Base-by-base conservation (phyloP, 257 asterid genomes). In the Nemophila menziesii region DNA sequence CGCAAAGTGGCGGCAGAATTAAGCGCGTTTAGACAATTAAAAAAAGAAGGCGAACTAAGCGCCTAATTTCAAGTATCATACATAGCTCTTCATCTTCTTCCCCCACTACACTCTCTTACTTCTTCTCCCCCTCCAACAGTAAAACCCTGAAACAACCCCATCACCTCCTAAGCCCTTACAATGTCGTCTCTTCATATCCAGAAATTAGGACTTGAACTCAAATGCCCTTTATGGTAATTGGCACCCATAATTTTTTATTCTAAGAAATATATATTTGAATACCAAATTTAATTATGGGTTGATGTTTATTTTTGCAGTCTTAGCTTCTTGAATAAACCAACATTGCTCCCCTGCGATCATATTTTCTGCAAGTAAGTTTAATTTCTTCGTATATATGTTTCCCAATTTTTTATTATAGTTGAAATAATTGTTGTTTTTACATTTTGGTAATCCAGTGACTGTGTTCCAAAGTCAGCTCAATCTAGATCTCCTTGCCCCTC, bases 281-380 rank as follows among this genome's bases (percentile, higher is more conserved):
- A 15, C 12, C 5, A 2, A 7, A 41, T 22, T 17, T 18, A n/a
- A 10, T 5, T 41, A 20, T 10, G 16, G 29, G 20, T 36, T 6
- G 4, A 18, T 8, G 11, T 21, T 52, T 38, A 20, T 13, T 41
- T 42, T 56, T 56, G 20, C 80, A 89, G 98, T 62, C 52, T 89
- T 58, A 62, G 74, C 48, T 60, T 89, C 71, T 64, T 89, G 62
- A 65, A 44, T 20, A 77, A 74, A 57, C 95, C 98, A 6, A 20
- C 60, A 46, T 40, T 80, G 78, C 95, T 89, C 26, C 95, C 98
- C 2, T 89, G 98, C 50, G 75, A 76, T 66, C 98, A 89, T 70
- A 54, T 80, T 49, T 64, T 89, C 62, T 89, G 98, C 94, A 52
- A 55, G 98, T 84, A 62, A 71, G 98, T 57, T 44, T 3, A 17